Evolutionary conservation across 345 rosid genomes (phyloP).

Genomic region (rapeseed (Brassica napus)): Da-Ae NC_063436.1:23116001-23116500

Average conservation of each 20-base stretch:
- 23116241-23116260: background rate
- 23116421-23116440: slow-evolving; percentile 65
- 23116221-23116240: slow-evolving; percentile 70
- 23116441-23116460: slow-evolving; percentile 88
- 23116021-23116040: slow-evolving; percentile 26
- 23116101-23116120: slow-evolving; percentile 19
- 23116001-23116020: slow-evolving; percentile 38
- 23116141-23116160: slow-evolving; percentile 79
- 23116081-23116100: slow-evolving; percentile 33
- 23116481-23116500: slow-evolving; percentile 58
- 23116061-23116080: slow-evolving; percentile 25
- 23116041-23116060: slow-evolving; percentile 24
- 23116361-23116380: slow-evolving; percentile 63
- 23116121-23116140: slow-evolving; percentile 93
- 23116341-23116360: slow-evolving; percentile 45
- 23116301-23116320: slow-evolving; percentile 91
- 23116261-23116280: background rate
- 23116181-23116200: slow-evolving; percentile 83
- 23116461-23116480: slow-evolving; percentile 87
- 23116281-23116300: slow-evolving; percentile 87
- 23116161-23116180: slow-evolving; percentile 78
- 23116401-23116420: slow-evolving; percentile 57
- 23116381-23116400: slow-evolving; percentile 49
- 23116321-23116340: slow-evolving; percentile 67
- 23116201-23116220: slow-evolving; percentile 94